Evolutionary conservation across 2,329 filamentous ascomycete genomes (phyloP).

Genomic region (Geosmithia flava): DNA sequence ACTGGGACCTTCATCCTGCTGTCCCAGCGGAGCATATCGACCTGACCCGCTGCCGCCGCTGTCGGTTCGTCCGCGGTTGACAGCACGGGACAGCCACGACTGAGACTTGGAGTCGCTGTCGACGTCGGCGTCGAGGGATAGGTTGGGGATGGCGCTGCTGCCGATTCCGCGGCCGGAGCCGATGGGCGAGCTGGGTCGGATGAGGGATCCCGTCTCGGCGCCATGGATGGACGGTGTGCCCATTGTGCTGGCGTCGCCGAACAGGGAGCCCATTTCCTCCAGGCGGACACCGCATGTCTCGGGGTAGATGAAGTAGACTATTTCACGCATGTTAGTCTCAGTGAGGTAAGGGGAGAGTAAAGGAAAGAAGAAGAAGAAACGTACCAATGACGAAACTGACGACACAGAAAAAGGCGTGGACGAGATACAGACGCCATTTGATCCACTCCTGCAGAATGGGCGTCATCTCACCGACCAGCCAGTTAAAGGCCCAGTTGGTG

Average conservation of each 20-base stretch:
- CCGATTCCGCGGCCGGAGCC: constrained; percentile 58
- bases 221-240: constrained; percentile 64
- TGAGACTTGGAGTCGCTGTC: constrained; percentile 32
- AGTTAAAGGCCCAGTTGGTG: constrained; percentile 97
- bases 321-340: constrained; percentile 2
- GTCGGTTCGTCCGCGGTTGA: constrained; percentile 23
- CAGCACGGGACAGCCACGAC: constrained; percentile 31
- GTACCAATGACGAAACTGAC: constrained; percentile 91
- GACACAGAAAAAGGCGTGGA: constrained; percentile 95
- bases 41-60: constrained; percentile 25
- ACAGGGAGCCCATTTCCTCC: constrained; percentile 92
- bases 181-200: constrained; percentile 60
- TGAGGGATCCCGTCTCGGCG: constrained; percentile 67
- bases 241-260: constrained; percentile 80
- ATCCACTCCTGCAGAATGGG: constrained; percentile 87
- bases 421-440: constrained; percentile 83
- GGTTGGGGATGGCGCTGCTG: constrained; percentile 61
- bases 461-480: constrained; percentile 90
- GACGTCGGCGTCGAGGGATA: constrained; percentile 67
- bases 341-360: neutral
- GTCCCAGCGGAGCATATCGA: constrained; percentile 27
- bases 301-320: constrained; percentile 95
- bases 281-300: constrained; percentile 91
- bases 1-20: constrained; percentile 12
- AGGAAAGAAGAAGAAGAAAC: constrained; percentile 18